A percentile compares a stretch with the other conserved stretches of the same genome.
Evolutionary conservation across 805 yeast species (phyloP).

Genomic region (Starmerella bacillaris): DNA sequence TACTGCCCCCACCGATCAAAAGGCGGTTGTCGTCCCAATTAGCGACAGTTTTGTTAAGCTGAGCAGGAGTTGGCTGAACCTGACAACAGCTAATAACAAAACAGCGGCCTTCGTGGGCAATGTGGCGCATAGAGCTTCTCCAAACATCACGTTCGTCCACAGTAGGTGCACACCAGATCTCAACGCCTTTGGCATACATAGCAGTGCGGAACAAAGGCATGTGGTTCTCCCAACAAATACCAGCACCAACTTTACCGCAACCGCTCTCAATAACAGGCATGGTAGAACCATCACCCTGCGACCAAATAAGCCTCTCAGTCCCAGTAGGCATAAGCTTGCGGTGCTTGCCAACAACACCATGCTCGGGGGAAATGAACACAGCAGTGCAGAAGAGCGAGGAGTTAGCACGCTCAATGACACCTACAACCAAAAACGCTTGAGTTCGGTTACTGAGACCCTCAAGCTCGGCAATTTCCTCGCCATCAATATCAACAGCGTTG

Average conservation of each 20-base stretch:
- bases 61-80: slow-evolving; percentile 22
- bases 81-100: slow-evolving; percentile 29
- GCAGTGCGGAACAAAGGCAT: slow-evolving; percentile 28
- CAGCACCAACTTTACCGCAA: slow-evolving; percentile 29
- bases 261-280: slow-evolving; percentile 25
- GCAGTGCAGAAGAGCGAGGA: slow-evolving; percentile 25
- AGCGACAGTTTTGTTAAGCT: slow-evolving; percentile 1
- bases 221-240: slow-evolving; percentile 33
- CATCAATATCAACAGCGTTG: slow-evolving; percentile 3
- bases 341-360: slow-evolving; percentile 28
- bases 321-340: slow-evolving; percentile 32
- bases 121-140: slow-evolving; percentile 28
- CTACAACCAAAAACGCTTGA: neutral
- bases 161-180: slow-evolving; percentile 30
- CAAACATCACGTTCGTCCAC: slow-evolving; percentile 31
- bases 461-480: neutral
- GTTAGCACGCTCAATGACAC: neutral
- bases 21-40: slow-evolving; percentile 23
- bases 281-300: slow-evolving; percentile 32
- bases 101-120: slow-evolving; percentile 28
- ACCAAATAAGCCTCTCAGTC: slow-evolving; percentile 30
- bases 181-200: slow-evolving; percentile 29
- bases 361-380: slow-evolving; percentile 26
- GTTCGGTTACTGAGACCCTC: neutral
- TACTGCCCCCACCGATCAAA: slow-evolving; percentile 28